A percentile compares a stretch with the other conserved stretches of the same genome.
Evolutionary conservation across 2,329 filamentous ascomycete species (phyloP).

Genomic region (Chrysosphaeria jannelii): DNA sequence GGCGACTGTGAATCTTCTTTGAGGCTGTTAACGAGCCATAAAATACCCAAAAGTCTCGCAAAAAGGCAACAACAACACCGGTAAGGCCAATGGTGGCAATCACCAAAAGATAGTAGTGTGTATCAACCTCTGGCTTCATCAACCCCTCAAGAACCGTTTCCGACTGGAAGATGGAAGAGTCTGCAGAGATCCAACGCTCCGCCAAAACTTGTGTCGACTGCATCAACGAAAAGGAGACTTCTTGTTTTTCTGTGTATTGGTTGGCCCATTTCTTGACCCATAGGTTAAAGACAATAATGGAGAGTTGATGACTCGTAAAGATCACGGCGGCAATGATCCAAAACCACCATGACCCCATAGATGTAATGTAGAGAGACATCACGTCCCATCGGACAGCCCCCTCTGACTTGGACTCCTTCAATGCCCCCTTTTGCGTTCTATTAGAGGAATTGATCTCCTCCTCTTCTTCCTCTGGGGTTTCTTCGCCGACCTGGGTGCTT

Average conservation of each 20-base stretch:
- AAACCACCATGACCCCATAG: constrained; percentile 96
- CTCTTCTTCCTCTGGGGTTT: constrained; percentile 9
- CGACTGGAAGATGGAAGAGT: constrained; percentile 11
- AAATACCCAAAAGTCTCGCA: constrained; percentile 71
- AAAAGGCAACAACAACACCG: constrained; percentile 55
- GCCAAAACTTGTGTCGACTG: constrained; percentile 1
- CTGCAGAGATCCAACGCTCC: constrained; percentile 6
- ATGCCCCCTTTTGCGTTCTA: constrained; percentile 30
- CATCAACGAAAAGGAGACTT: neutral
- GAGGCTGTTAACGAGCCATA: constrained; percentile 75
- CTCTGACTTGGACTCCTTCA: constrained; percentile 50
- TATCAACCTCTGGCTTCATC: constrained; percentile 30
- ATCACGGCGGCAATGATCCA: constrained; percentile 50
- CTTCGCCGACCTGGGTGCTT: constrained; percentile 42
- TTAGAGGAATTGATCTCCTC: constrained; percentile 7
- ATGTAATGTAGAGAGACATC: constrained; percentile 52
- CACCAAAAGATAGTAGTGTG: constrained; percentile 53
- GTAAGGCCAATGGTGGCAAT: constrained; percentile 53
- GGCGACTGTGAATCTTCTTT: constrained; percentile 45
- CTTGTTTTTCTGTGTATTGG: constrained; percentile 30
- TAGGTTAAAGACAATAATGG: constrained; percentile 61
- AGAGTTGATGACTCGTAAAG: constrained; percentile 59
- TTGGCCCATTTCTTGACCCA: constrained; percentile 95
- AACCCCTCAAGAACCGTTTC: constrained; percentile 6
- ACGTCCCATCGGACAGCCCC: constrained; percentile 74